phyloP scores from a whole-genome alignment of 371 early-diverging fungal species.

The Batkoa obscura region DNA sequence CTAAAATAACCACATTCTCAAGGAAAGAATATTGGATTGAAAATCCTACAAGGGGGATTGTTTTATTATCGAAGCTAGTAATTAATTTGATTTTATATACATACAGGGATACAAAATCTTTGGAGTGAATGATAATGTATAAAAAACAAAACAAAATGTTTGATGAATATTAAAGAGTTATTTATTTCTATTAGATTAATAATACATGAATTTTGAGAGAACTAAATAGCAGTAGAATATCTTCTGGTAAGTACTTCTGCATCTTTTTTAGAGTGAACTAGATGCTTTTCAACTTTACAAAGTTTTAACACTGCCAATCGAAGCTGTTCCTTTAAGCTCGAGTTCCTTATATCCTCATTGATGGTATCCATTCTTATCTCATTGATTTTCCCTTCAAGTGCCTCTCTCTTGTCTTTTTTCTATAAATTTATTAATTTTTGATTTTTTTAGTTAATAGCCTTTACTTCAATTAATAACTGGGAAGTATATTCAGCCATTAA shows the following conservation, averaged over 20 bases:
- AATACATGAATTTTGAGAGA: background rate
- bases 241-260: background rate
- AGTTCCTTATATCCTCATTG: background rate
- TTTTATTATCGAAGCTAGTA: too few relatives aligned
- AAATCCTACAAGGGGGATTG: too few relatives aligned
- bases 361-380: background rate
- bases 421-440: background rate
- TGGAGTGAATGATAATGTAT: too few relatives aligned
- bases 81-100: too few relatives aligned
- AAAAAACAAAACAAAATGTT: too few relatives aligned
- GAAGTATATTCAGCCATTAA: background rate
- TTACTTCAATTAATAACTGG: background rate
- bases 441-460: background rate
- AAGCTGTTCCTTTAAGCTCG: background rate
- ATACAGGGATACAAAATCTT: too few relatives aligned
- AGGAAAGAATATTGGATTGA: too few relatives aligned
- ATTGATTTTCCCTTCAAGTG: background rate
- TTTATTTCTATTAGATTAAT: constrained; percentile 12
- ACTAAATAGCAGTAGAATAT: background rate
- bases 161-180: too few relatives aligned
- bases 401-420: background rate
- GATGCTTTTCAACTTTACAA: background rate
- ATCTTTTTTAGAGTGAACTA: background rate
- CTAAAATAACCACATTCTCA: too few relatives aligned
- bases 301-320: background rate